phyloP scores from a whole-genome alignment of 1,284 basidiomycete genomes.

The Leccinum fallax region DNA sequence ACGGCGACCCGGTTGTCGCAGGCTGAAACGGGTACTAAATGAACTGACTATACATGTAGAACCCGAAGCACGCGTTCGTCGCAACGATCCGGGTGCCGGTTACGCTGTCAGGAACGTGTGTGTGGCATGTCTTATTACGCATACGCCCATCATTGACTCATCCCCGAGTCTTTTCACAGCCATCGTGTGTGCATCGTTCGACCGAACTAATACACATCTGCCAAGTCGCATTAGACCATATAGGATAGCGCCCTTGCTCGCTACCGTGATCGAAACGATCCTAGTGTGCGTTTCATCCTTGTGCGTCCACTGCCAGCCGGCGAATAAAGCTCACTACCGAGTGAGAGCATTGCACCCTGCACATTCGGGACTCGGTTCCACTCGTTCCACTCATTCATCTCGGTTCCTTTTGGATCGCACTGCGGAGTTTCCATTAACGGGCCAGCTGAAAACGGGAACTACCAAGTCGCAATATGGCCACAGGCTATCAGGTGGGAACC shows the following conservation, averaged over 20 bases:
- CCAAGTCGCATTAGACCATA: not conserved
- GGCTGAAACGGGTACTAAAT: slow-evolving; percentile 6
- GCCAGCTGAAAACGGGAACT: not conserved
- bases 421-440: not conserved
- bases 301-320: not conserved
- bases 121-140: slow-evolving; percentile 22
- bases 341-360: not conserved
- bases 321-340: not conserved
- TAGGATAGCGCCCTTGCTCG: not conserved
- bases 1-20: too few relatives aligned
- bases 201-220: slow-evolving; percentile 3
- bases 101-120: slow-evolving; percentile 9
- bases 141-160: not conserved
- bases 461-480: not conserved
- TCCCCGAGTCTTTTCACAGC: not conserved
- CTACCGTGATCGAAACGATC: not conserved
- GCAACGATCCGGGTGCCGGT: slow-evolving; percentile 1
- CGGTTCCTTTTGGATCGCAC: not conserved
- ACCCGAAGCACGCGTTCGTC: slow-evolving; percentile 18
- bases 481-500: not conserved
- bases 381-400: not conserved
- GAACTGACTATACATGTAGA: not conserved
- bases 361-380: not conserved
- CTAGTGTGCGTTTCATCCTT: not conserved
- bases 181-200: not conserved